phyloP scores from a whole-genome alignment of 805 yeast species.

The Hemisphaericaspora nanyangensis region DNA sequence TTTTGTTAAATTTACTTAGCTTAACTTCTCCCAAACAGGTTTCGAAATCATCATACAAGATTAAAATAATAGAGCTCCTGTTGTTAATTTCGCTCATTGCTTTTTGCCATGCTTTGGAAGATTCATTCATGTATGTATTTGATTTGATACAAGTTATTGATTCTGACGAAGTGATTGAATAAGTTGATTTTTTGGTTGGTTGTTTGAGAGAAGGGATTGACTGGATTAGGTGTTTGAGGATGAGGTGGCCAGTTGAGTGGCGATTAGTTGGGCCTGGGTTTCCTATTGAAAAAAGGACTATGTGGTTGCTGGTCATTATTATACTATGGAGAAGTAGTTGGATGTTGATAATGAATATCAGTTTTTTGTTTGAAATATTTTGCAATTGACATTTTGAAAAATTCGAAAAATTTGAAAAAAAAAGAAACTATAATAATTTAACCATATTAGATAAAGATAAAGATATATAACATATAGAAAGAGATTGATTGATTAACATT shows the following conservation, averaged over 20 bases:
- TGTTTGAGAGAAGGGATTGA: conserved; percentile 25
- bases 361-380: too few species aligned
- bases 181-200: conserved; percentile 23
- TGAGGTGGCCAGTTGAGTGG: conserved; percentile 40
- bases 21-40: conserved; percentile 25
- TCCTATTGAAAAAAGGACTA: conserved; percentile 29
- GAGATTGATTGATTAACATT: not conserved
- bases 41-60: conserved; percentile 40
- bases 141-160: conserved; percentile 29
- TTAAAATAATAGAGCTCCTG: conserved; percentile 2
- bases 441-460: too few species aligned
- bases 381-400: too few species aligned
- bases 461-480: too few species aligned
- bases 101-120: conserved; percentile 25
- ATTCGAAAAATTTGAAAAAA: too few species aligned
- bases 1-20: conserved; percentile 23
- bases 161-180: conserved; percentile 22
- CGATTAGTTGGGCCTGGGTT: conserved; percentile 38
- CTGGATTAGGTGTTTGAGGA: conserved; percentile 23
- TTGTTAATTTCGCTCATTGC: conserved; percentile 17
- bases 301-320: too few species aligned
- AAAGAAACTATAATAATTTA: too few species aligned
- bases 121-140: conserved; percentile 39
- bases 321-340: too few species aligned
- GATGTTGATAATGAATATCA: too few species aligned